Conservation (phyloP, 1,284 basidiomycete genomes). For the Fomitopsis palustris region DNA sequence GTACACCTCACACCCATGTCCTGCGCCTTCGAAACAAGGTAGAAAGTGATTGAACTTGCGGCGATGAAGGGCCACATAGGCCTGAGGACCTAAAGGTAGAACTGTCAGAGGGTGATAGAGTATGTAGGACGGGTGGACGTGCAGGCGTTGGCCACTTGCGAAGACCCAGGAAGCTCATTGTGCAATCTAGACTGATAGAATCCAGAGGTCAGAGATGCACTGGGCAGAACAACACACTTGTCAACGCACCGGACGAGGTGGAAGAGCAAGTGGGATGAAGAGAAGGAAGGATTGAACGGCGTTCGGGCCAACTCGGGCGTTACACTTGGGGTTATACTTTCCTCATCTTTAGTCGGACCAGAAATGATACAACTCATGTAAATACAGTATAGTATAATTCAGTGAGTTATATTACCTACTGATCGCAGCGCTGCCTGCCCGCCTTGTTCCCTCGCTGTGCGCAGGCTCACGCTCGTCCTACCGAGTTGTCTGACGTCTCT, state of each 20-base stretch:
- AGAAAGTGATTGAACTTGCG: conserved; percentile 60
- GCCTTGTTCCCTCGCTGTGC: too few relatives aligned
- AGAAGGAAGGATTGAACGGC: background rate
- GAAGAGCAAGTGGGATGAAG: background rate
- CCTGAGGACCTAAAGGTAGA: conserved; percentile 48
- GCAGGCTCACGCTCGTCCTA: too few relatives aligned
- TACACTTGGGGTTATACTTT: background rate
- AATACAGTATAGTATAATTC: too few relatives aligned
- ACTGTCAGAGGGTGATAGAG: background rate
- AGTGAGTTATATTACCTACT: too few relatives aligned
- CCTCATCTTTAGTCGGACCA: background rate
- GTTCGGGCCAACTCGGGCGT: background rate
- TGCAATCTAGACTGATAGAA: background rate
- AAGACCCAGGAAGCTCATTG: conserved; percentile 71
- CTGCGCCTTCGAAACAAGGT: conserved; percentile 62
- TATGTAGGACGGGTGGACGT: conserved; percentile 29
- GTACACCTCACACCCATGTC: conserved; percentile 63
- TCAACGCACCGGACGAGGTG: background rate
- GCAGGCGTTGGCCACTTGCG: conserved; percentile 78
- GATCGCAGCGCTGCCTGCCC: too few relatives aligned
- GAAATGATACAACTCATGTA: background rate
- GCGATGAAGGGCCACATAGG: conserved; percentile 77
- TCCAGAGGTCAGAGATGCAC: background rate
- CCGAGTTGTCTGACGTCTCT: too few relatives aligned
- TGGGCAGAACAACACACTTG: background rate